Conservation (phyloP, 2,329 filamentous ascomycete genomes). For the Scedosporium dehoogii region DNA sequence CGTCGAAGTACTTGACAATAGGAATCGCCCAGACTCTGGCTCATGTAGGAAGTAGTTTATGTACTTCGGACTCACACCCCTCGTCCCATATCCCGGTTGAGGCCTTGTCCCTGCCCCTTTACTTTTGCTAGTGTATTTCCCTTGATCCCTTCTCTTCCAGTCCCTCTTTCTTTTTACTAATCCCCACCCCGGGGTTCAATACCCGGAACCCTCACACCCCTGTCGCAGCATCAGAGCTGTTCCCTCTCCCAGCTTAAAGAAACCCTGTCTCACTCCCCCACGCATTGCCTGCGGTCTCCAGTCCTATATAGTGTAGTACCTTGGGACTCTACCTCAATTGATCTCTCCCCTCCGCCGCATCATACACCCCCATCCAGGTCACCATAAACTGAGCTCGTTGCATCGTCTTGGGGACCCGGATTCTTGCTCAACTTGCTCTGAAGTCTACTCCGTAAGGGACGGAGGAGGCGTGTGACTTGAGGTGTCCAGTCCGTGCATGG, state of each 20-base stretch:
- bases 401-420: neutral
- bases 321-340: no score
- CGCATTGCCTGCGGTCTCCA: neutral
- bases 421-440: neutral
- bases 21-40: neutral
- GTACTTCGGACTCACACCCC: no score
- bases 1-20: neutral
- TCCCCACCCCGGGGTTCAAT: neutral
- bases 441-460: neutral
- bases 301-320: no score
- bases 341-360: neutral
- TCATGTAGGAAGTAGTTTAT: no score
- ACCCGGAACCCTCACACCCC: neutral
- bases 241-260: neutral
- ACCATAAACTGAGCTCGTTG: neutral
- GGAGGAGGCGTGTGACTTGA: neutral
- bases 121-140: neutral
- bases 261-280: slow-evolving; percentile 1
- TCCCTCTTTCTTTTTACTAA: neutral
- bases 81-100: neutral
- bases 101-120: neutral
- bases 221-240: neutral
- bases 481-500: neutral
- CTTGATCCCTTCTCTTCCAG: neutral
- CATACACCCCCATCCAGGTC: neutral